A percentile compares a stretch with the other conserved stretches of the same genome.
These are phyloP conservation scores for Bipolaris zeicola DNA, from an alignment of 2,329 filamentous ascomycete genomes.

Conservation along the genomic window DNA sequence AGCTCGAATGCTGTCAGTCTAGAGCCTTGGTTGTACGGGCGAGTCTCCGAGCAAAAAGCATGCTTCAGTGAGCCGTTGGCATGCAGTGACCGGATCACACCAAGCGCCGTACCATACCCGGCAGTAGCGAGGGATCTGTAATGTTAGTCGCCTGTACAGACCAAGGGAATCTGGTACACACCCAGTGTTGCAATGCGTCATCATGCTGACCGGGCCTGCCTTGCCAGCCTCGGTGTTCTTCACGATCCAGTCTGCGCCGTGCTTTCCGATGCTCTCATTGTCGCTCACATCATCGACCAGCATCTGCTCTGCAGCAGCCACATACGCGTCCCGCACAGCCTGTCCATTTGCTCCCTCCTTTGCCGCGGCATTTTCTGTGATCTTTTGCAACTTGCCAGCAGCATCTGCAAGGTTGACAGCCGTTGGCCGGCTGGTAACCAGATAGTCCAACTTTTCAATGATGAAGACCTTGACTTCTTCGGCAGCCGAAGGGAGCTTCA, in stretches of 20 bases:
- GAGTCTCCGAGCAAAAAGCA: slow-evolving; percentile 95
- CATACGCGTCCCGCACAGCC: slow-evolving; percentile 71
- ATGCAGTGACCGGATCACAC: slow-evolving; percentile 86
- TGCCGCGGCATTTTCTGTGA: slow-evolving; percentile 60
- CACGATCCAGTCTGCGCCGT: slow-evolving; percentile 83
- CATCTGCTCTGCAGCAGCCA: slow-evolving; percentile 82
- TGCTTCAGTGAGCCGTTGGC: slow-evolving; percentile 70
- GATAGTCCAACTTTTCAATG: slow-evolving; percentile 77
- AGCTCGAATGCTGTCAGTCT: slow-evolving; percentile 94
- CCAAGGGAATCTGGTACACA: slow-evolving; percentile 42
- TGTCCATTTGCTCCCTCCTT: slow-evolving; percentile 53
- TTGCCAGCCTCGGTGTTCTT: slow-evolving; percentile 59
- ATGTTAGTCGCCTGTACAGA: slow-evolving; percentile 24
- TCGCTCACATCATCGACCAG: slow-evolving; percentile 84
- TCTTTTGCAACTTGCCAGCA: slow-evolving; percentile 74
- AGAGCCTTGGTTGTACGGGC: slow-evolving; percentile 97
- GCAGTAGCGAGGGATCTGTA: slow-evolving; percentile 86
- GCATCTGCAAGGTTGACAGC: slow-evolving; percentile 95
- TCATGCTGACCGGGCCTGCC: slow-evolving; percentile 70
- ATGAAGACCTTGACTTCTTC: slow-evolving; percentile 73
- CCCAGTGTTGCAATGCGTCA: slow-evolving; percentile 99
- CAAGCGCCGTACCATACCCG: slow-evolving; percentile 94
- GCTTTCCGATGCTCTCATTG: slow-evolving; percentile 81
- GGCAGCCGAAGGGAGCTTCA: slow-evolving; percentile 57
- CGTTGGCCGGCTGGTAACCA: slow-evolving; percentile 87